Base-by-base conservation (phyloP, 106 monocot species). In the Phalaenopsis aphrodite region DNA sequence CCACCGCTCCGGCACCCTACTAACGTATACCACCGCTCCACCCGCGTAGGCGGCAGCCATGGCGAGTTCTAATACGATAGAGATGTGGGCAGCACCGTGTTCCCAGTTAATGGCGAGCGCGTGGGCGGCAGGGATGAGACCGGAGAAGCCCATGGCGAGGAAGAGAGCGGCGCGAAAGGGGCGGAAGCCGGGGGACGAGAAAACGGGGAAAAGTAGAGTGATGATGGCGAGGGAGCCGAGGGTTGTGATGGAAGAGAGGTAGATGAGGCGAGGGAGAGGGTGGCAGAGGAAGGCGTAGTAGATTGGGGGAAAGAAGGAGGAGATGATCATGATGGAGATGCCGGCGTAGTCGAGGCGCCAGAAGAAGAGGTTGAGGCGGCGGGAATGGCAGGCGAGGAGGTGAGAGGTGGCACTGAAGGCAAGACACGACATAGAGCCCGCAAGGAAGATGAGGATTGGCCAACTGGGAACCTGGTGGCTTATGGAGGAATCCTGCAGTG, bases 281-380 rank as follows among this genome's bases (percentile, higher is more conserved):
- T 94, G 68, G 85, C 94, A 94, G 64, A 90, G 81, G 89, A 97
- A 94, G 36, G 89, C 90, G 79, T 97, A 97, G 90, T 94, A 94
- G 58, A 94, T 84, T 2, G 96, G 92, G 12, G 96, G 92, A 73
- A 97, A 75, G 56, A 92, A 94, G 81, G 96, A 97, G 69, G 94
- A 79, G 77, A 97, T 90, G 78, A 97, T 97, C 96, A 97, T 97
- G 42, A 89, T n/a, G 49, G 88, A 83, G 57, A 97, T 97, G 37
- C 96, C 96, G 37, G 91, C 41, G 82, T 97, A 94, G 81, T 97
- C 96, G 19, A 97, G 87, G 42, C 90, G 86, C 96, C 96, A 97
- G 84, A 90, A 92, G 80, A 94, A 82, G 87, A 89, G 78, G 85
- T 86, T 90, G 80, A 92, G 79, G 47, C 85, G 92, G 17, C 47